Conservation (phyloP, 495 filamentous ascomycete species). For the Venustampulla echinocandica region DNA sequence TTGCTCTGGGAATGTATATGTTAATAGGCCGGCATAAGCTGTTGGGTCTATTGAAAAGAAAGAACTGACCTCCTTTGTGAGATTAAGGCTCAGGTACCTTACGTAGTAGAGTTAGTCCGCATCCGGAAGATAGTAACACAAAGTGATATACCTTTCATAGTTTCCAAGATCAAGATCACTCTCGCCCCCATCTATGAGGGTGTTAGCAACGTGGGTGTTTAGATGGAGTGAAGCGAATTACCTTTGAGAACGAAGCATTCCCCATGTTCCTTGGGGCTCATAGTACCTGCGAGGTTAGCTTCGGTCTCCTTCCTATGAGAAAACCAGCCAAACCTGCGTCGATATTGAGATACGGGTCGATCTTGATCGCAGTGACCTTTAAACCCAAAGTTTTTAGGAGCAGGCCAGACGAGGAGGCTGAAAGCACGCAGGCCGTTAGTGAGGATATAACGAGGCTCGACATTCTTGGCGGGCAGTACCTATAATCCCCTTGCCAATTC, state of each 20-base stretch:
- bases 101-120: too few relatives aligned
- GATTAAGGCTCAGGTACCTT: too few relatives aligned
- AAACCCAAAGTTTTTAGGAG: background rate
- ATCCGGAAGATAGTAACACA: conserved; percentile 57
- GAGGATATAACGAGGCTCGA: too few relatives aligned
- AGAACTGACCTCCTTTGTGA: too few relatives aligned
- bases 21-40: too few relatives aligned
- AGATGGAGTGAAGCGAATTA: too few relatives aligned
- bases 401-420: background rate
- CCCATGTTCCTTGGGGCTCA: background rate
- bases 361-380: conserved; percentile 49
- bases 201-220: too few relatives aligned
- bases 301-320: too few relatives aligned
- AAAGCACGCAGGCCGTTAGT: background rate
- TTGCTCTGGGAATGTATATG: too few relatives aligned
- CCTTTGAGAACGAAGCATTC: conserved; percentile 18
- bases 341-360: conserved; percentile 76
- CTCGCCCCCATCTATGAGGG: conserved; percentile 71
- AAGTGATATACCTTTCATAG: conserved; percentile 76
- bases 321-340: conserved; percentile 53
- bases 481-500: conserved; percentile 75
- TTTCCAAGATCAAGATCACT: conserved; percentile 92
- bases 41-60: too few relatives aligned
- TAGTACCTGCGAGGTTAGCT: too few relatives aligned
- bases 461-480: conserved; percentile 34